Percentiles rank a stretch among this genome's conserved stretches.
Evolutionary conservation across 2,329 filamentous ascomycete genomes (phyloP).

Genomic region (Colletotrichum eremochloae): DNA sequence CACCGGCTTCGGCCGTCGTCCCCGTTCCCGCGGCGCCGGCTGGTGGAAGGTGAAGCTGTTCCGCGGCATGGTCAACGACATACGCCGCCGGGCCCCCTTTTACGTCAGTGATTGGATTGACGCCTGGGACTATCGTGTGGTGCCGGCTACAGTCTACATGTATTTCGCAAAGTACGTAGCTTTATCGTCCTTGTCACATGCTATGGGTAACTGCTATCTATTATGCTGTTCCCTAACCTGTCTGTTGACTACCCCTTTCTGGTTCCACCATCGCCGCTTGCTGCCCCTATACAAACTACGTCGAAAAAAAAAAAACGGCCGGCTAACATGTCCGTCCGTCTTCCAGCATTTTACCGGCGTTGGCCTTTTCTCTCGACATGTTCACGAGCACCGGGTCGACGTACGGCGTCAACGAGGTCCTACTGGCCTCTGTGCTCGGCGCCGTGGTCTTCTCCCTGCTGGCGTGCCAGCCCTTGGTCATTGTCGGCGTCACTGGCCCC

Average conservation of each 20-base stretch:
- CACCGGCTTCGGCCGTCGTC: slow-evolving; percentile 12
- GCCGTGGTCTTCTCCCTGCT: slow-evolving; percentile 84
- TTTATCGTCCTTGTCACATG: not conserved
- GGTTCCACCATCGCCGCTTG: not conserved
- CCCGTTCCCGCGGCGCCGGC: slow-evolving; percentile 37
- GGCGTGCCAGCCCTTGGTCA: slow-evolving; percentile 87
- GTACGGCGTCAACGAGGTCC: slow-evolving; percentile 91
- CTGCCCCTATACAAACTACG: not conserved
- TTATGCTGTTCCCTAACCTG: not conserved
- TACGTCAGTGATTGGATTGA: slow-evolving; percentile 88
- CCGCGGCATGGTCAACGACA: slow-evolving; percentile 83
- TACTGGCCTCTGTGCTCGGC: slow-evolving; percentile 87
- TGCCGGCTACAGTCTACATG: slow-evolving; percentile 92
- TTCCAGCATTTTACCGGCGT: slow-evolving; percentile 82
- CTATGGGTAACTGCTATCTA: not conserved
- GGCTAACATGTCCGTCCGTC: not conserved
- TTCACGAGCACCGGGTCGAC: slow-evolving; percentile 87
- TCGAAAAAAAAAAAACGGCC: slow-evolving; percentile 8
- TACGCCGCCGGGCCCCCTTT: slow-evolving; percentile 80
- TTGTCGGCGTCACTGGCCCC: slow-evolving; percentile 91
- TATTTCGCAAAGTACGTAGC: slow-evolving; percentile 87
- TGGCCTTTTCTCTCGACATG: slow-evolving; percentile 94
- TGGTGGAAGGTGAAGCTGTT: slow-evolving; percentile 86
- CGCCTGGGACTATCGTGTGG: slow-evolving; percentile 90
- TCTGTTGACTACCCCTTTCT: not conserved